A percentile compares a stretch with the other conserved stretches of the same genome.
These are phyloP conservation scores for Pleurotus tuoliensis DNA, from an alignment of 768 basidiomycete species.

Conservation along the genomic window DNA sequence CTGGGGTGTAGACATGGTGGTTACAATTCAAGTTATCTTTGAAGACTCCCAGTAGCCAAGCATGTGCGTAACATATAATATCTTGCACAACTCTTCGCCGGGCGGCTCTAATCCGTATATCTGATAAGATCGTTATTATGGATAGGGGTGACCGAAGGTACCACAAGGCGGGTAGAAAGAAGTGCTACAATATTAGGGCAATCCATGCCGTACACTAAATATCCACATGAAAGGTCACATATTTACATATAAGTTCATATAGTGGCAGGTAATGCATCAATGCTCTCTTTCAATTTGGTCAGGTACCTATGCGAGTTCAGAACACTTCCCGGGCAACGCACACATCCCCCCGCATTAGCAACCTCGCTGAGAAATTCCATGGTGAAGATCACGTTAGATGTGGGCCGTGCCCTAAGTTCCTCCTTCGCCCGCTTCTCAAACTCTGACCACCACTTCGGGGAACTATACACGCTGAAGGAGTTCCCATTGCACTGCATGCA, in stretches of 20 bases:
- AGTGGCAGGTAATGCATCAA: slow-evolving; percentile 44
- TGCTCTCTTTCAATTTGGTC: slow-evolving; percentile 46
- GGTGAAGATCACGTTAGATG: slow-evolving; percentile 56
- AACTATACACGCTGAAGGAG: slow-evolving; percentile 34
- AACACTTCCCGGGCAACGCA: slow-evolving; percentile 64
- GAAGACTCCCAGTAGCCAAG: neutral
- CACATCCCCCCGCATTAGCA: slow-evolving; percentile 48
- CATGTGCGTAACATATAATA: neutral
- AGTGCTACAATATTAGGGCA: neutral
- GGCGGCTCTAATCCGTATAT: slow-evolving; percentile 9
- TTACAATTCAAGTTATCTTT: slow-evolving; percentile 9
- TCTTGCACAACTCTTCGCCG: neutral
- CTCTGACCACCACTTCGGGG: slow-evolving; percentile 69
- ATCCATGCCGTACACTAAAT: too few relatives aligned
- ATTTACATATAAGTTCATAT: slow-evolving; percentile 15
- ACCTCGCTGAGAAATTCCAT: slow-evolving; percentile 54
- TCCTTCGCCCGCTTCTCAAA: slow-evolving; percentile 54
- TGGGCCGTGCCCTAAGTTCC: slow-evolving; percentile 54
- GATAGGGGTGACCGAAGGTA: neutral
- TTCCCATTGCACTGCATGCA: slow-evolving; percentile 69
- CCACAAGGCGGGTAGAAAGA: neutral
- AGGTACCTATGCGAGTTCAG: slow-evolving; percentile 59
- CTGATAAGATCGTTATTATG: slow-evolving; percentile 1
- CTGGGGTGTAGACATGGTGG: slow-evolving; percentile 64
- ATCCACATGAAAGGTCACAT: neutral